These are phyloP conservation scores for Quillaja saponaria DNA, from an alignment of 306 rosid genomes.

Conservation along the genomic window DNA sequence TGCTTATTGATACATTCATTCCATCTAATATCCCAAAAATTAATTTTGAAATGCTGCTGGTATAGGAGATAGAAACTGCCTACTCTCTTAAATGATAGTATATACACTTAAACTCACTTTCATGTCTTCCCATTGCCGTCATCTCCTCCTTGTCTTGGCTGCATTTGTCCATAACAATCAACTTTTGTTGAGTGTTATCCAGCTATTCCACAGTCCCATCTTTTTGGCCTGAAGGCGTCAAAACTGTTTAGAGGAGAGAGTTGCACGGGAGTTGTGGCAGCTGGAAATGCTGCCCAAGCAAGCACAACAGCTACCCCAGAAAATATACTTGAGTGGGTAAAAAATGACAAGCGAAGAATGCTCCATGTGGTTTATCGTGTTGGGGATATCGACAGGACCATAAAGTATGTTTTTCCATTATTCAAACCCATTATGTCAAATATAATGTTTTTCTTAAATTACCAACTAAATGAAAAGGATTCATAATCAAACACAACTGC, in stretches of 20 bases:
- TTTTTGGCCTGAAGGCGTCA: slow-evolving; percentile 55
- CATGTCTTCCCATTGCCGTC: not conserved
- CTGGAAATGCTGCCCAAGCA: slow-evolving; percentile 49
- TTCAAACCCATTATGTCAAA: not conserved
- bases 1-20: no score
- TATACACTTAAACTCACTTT: not conserved
- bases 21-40: no score
- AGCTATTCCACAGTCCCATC: slow-evolving; percentile 51
- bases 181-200: slow-evolving; percentile 34
- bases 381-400: slow-evolving; percentile 82
- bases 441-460: not conserved
- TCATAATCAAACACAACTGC: slow-evolving; percentile 7
- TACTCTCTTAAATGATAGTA: not conserved
- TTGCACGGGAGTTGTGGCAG: slow-evolving; percentile 40
- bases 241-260: slow-evolving; percentile 56
- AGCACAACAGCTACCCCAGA: slow-evolving; percentile 59
- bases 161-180: not conserved
- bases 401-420: slow-evolving; percentile 56
- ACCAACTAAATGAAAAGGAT: not conserved
- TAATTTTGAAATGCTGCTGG: not conserved
- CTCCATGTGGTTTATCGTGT: slow-evolving; percentile 89
- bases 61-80: not conserved
- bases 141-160: not conserved
- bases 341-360: slow-evolving; percentile 66
- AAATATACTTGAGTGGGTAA: slow-evolving; percentile 78